phyloP scores from a whole-genome alignment of 805 yeast genomes.

The Pichia paraexigua region DNA sequence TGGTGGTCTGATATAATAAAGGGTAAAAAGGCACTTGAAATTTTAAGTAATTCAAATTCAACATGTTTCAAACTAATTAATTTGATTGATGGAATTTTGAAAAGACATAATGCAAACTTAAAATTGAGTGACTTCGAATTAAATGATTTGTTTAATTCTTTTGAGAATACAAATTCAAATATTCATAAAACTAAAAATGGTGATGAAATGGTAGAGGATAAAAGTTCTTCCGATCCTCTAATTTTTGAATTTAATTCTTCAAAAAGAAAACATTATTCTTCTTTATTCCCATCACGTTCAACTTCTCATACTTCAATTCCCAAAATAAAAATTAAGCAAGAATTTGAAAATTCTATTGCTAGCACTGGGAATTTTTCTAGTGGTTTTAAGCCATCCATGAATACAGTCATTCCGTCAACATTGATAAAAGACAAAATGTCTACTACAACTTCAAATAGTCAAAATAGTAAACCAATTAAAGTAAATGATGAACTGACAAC shows the following conservation, averaged over 20 bases:
- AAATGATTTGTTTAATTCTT: neutral
- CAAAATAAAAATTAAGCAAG: neutral
- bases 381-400: neutral
- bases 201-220: neutral
- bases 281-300: slow-evolving; percentile 3
- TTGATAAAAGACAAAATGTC: neutral
- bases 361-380: neutral
- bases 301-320: neutral
- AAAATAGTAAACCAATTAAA: neutral
- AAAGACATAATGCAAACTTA: slow-evolving; percentile 13
- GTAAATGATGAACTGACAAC: neutral
- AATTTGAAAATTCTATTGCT: neutral
- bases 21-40: slow-evolving; percentile 33
- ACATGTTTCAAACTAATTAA: slow-evolving; percentile 39
- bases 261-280: slow-evolving; percentile 7
- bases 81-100: slow-evolving; percentile 35
- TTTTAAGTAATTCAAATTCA: slow-evolving; percentile 35
- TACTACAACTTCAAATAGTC: neutral
- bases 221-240: neutral
- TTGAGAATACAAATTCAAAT: neutral
- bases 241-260: slow-evolving; percentile 3
- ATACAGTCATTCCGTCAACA: neutral
- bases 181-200: neutral
- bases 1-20: slow-evolving; percentile 39
- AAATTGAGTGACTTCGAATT: slow-evolving; percentile 6